phyloP scores from a whole-genome alignment of 2,329 filamentous ascomycete genomes.

The Geoglossum cookeanum region DNA sequence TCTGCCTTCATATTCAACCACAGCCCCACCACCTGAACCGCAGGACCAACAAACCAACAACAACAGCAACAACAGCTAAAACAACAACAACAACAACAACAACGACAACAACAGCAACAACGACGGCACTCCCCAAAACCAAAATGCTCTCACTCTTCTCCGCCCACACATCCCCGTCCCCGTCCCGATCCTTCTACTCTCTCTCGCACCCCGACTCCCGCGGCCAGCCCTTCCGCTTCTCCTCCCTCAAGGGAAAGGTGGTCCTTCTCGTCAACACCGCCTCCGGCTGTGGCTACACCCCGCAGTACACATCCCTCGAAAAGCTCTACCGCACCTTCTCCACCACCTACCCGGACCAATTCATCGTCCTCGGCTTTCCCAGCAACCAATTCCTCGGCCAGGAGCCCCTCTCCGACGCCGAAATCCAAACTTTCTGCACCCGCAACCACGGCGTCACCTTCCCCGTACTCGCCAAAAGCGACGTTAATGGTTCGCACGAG shows the following conservation, averaged over 20 bases:
- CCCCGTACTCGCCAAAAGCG: constrained; percentile 76
- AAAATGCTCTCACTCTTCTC: neutral
- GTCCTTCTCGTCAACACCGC: constrained; percentile 94
- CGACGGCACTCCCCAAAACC: neutral
- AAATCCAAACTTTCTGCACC: constrained; percentile 73
- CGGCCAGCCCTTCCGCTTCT: constrained; percentile 50
- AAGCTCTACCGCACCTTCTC: constrained; percentile 67
- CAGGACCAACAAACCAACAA: neutral
- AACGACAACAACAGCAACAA: neutral
- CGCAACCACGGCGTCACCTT: constrained; percentile 88
- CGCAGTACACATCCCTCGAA: constrained; percentile 83
- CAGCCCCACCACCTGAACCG: too few species aligned
- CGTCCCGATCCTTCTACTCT: constrained; percentile 4
- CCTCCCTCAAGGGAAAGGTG: constrained; percentile 71
- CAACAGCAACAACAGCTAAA: neutral
- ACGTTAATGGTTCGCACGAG: constrained; percentile 66
- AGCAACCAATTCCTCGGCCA: constrained; percentile 95
- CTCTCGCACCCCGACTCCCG: constrained; percentile 35
- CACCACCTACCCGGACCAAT: constrained; percentile 50
- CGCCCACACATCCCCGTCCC: neutral
- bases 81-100: too few species aligned
- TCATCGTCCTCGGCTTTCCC: constrained; percentile 83
- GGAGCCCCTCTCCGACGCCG: constrained; percentile 66
- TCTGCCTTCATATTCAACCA: neutral
- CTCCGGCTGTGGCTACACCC: constrained; percentile 96